phyloP scores from a whole-genome alignment of 208 protist species.

The Naegleria gruberi region DNA sequence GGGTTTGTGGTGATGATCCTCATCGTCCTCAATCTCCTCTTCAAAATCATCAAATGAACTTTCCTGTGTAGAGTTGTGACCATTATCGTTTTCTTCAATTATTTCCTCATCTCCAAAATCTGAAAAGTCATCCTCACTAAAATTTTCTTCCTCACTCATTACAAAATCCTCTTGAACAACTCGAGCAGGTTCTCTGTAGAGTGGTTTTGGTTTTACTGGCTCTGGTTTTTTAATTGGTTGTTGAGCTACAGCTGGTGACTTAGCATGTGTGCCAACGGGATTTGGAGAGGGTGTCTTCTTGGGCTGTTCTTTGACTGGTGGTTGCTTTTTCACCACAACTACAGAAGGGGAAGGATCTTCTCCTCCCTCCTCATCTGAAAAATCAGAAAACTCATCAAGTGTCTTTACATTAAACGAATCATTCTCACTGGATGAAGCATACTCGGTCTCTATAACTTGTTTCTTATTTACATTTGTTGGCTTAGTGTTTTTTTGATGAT shows the following conservation, averaged over 20 bases:
- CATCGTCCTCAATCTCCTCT: neutral
- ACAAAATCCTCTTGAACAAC: too few species aligned
- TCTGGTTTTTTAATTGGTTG: neutral
- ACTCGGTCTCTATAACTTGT: neutral
- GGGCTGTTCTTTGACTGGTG: neutral
- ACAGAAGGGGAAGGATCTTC: neutral
- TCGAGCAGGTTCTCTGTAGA: too few species aligned
- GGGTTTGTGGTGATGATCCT: neutral
- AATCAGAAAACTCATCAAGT: neutral
- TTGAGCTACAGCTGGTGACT: neutral
- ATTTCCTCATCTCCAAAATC: neutral
- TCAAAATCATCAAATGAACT: neutral
- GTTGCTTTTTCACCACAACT: neutral
- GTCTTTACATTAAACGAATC: neutral
- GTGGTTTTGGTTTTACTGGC: too few species aligned
- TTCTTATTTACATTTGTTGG: too few species aligned
- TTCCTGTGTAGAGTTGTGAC: neutral
- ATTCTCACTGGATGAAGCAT: neutral
- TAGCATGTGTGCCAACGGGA: neutral
- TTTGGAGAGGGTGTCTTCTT: neutral
- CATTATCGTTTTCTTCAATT: neutral
- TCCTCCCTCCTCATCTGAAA: neutral
- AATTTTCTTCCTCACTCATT: too few species aligned
- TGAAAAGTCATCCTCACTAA: too few species aligned
- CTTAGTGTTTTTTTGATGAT: neutral